Conservation (phyloP, 2,329 filamentous ascomycete species). For the Fonsecaea nubica region DNA sequence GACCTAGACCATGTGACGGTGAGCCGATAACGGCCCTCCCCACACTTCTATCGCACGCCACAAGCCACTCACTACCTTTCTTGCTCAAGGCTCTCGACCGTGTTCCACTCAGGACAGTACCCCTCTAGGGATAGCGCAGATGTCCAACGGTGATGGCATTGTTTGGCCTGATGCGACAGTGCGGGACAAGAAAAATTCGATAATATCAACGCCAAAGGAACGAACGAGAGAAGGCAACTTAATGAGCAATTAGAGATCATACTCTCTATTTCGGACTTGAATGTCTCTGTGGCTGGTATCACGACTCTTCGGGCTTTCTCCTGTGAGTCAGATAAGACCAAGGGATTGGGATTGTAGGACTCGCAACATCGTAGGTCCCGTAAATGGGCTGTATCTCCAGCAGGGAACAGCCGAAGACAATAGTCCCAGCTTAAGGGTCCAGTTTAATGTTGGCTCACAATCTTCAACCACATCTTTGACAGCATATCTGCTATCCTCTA, state of each 20-base stretch:
- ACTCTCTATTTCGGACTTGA: slow-evolving; percentile 47
- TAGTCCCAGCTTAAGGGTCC: slow-evolving; percentile 74
- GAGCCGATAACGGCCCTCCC: too few relatives aligned
- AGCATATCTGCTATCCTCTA: slow-evolving; percentile 69
- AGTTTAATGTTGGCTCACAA: slow-evolving; percentile 55
- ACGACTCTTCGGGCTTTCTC: slow-evolving; percentile 77
- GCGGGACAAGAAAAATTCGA: slow-evolving; percentile 47
- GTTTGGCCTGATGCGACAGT: slow-evolving; percentile 74
- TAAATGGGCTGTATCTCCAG: slow-evolving; percentile 77
- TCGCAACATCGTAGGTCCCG: slow-evolving; percentile 80
- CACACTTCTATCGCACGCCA: too few relatives aligned
- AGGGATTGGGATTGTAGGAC: slow-evolving; percentile 43
- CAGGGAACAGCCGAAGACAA: slow-evolving; percentile 73
- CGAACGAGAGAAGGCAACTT: slow-evolving; percentile 69
- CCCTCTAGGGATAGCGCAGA: too few relatives aligned
- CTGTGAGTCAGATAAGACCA: slow-evolving; percentile 17
- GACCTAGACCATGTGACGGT: too few relatives aligned
- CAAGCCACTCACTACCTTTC: too few relatives aligned
- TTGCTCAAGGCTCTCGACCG: too few relatives aligned
- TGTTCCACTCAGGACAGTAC: too few relatives aligned
- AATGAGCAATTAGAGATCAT: slow-evolving; percentile 67
- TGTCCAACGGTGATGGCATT: slow-evolving; percentile 57
- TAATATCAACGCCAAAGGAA: slow-evolving; percentile 66
- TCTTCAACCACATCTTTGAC: slow-evolving; percentile 67
- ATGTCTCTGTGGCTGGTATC: slow-evolving; percentile 66